Evolutionary conservation across 2,329 filamentous ascomycete genomes (phyloP).

Genomic region (Pestalotiopsis sp.): DNA sequence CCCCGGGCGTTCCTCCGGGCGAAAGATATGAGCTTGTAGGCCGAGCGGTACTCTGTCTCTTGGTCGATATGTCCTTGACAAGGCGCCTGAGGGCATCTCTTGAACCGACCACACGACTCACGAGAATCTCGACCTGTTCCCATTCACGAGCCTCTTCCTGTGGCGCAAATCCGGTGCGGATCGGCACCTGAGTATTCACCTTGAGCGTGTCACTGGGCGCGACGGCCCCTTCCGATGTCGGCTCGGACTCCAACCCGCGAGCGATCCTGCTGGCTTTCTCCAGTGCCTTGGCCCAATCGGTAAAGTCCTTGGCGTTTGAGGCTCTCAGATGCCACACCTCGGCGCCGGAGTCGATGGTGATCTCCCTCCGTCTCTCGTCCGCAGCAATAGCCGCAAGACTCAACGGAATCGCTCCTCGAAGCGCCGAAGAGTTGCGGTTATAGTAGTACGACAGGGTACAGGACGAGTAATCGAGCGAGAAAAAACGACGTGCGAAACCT

Average conservation of each 20-base stretch:
- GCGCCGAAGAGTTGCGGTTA: slow-evolving; percentile 87
- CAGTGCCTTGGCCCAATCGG: slow-evolving; percentile 82
- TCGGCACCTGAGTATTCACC: slow-evolving; percentile 29
- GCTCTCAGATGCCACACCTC: slow-evolving; percentile 96
- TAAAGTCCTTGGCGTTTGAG: slow-evolving; percentile 80
- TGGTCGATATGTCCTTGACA: slow-evolving; percentile 78
- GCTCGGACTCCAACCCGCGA: slow-evolving; percentile 50
- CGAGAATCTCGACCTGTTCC: slow-evolving; percentile 81
- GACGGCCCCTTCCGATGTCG: slow-evolving; percentile 22
- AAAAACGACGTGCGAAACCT: slow-evolving; percentile 90
- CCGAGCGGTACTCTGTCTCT: slow-evolving; percentile 48
- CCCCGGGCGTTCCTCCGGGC: slow-evolving; percentile 25
- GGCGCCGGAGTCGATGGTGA: slow-evolving; percentile 94
- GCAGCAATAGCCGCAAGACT: slow-evolving; percentile 89
- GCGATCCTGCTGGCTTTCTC: slow-evolving; percentile 77
- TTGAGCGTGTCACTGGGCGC: slow-evolving; percentile 19
- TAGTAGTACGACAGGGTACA: slow-evolving; percentile 97
- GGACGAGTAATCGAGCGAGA: slow-evolving; percentile 92
- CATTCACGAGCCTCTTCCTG: slow-evolving; percentile 78
- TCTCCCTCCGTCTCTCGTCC: slow-evolving; percentile 85
- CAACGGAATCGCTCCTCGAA: slow-evolving; percentile 89
- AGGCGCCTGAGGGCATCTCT: slow-evolving; percentile 85
- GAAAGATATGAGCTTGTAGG: slow-evolving; percentile 42
- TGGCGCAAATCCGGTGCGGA: slow-evolving; percentile 34
- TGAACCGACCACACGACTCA: slow-evolving; percentile 84